Base-by-base conservation (phyloP, 306 rosid genomes). In the Fagus crenata region DNA sequence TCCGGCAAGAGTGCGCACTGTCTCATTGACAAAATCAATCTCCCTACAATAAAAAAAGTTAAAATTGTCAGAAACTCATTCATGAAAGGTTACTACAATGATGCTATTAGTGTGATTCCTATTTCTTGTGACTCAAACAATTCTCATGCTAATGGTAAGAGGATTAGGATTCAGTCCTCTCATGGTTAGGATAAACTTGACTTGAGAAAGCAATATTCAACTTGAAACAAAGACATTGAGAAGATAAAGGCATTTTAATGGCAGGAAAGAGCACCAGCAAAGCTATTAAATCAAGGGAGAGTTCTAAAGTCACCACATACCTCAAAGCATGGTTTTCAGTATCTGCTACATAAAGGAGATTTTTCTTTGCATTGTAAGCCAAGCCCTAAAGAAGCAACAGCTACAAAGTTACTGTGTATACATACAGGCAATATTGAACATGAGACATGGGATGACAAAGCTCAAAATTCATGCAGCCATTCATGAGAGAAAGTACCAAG, bases 271-370 rank as follows among this genome's bases (percentile, higher is more conserved):
- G 28, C 22, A 32, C 28, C 60, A 58, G 22, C 32, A 58, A 75
- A n/a, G 5, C 35, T 5, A 43, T 60, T 13, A 49, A 8, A 36
- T 5, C 18, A 74, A 2, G 58, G 37, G 32, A 54, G 36, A 69
- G 39, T 82, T 75, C 75, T 75, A 75, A 76, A 86, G 73, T 72
- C 74, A 67, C 78, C 42, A 49, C 31, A 22, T 88, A 94, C 98
- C 98, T 94, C 83, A 94, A 82, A 83, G 98, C 96, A 88, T 94
- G 98, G 82, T 94, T 94, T 85, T 92, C 97, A 14, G 98, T 92
- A 81, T 94, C 97, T 43, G 98, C 97, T 58, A 94, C 96, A 81
- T 94, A 94, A 68, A 94, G 96, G 75, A 86, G 61, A 80, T 92
- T 94, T 84, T 88, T 86, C 92, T 86, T 94, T 74, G 95, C 85